A percentile compares a stretch with the other conserved stretches of the same genome.
These are phyloP conservation scores for Crithidia sp. DNA, from an alignment of 208 protist species.

Conservation along the genomic window DNA sequence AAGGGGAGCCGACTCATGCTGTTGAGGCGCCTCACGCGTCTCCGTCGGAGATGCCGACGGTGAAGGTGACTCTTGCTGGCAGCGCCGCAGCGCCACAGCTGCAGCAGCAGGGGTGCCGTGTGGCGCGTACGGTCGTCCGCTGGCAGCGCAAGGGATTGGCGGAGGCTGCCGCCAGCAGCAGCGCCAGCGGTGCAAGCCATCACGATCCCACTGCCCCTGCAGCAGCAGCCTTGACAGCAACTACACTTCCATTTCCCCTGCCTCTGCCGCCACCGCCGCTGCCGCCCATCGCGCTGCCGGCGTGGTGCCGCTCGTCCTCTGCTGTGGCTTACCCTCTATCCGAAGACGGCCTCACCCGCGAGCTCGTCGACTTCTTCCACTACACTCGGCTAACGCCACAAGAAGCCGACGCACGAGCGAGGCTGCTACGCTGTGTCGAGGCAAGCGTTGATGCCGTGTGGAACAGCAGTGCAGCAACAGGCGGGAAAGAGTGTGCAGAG, in stretches of 20 bases:
- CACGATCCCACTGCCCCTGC: too few species aligned
- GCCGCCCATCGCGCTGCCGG: background rate
- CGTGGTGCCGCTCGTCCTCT: slow-evolving; percentile 20
- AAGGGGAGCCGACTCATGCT: background rate
- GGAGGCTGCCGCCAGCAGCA: background rate
- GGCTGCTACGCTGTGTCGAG: slow-evolving; percentile 36
- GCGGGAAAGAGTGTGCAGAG: background rate
- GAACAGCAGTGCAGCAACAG: background rate
- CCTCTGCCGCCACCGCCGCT: slow-evolving; percentile 12
- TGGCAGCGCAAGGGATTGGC: background rate
- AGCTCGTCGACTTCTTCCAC: slow-evolving; percentile 53
- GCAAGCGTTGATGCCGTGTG: slow-evolving; percentile 34
- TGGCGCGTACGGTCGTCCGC: background rate
- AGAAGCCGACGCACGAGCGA: slow-evolving; percentile 33
- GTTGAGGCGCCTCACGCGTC: too few species aligned
- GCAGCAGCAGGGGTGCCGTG: background rate
- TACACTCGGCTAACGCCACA: slow-evolving; percentile 33
- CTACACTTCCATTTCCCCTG: background rate
- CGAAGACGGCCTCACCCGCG: slow-evolving; percentile 45
- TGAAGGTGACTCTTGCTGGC: background rate
- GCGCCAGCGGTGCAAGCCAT: too few species aligned
- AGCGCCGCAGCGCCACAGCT: background rate
- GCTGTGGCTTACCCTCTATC: slow-evolving; percentile 32
- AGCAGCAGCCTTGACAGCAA: background rate
- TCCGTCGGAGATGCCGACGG: too few species aligned